Evolutionary conservation across 192 early-diverging fungal genomes (phyloP).

Genomic region (Gryganskiella cystojenkinii): DNA sequence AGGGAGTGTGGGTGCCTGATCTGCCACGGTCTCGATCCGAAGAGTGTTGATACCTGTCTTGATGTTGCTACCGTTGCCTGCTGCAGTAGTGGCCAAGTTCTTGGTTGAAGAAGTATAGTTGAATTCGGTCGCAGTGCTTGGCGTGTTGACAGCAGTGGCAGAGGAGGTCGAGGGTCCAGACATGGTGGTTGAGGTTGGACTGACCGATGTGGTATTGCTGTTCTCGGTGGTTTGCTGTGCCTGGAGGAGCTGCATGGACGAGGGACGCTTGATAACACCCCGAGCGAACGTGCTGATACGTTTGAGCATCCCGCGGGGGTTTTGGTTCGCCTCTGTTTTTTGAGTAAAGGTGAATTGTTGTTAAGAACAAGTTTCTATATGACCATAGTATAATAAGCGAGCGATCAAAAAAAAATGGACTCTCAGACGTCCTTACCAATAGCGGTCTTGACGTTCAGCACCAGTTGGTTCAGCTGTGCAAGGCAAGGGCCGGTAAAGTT

Average conservation of each 20-base stretch:
- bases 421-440: slow-evolving; percentile 8
- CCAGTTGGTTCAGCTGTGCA: slow-evolving; percentile 29
- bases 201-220: neutral
- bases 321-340: slow-evolving; percentile 27
- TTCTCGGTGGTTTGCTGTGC: neutral
- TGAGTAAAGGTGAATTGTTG: neutral
- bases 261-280: slow-evolving; percentile 28
- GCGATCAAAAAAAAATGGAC: neutral
- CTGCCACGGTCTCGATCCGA: slow-evolving; percentile 19
- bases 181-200: neutral
- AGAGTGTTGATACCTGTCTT: neutral
- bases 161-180: neutral
- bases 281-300: slow-evolving; percentile 43
- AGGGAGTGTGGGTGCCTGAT: neutral
- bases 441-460: slow-evolving; percentile 12
- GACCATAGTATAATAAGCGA: neutral
- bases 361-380: neutral
- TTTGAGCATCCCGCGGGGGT: slow-evolving; percentile 35
- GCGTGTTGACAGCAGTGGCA: neutral
- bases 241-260: neutral
- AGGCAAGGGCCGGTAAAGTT: slow-evolving; percentile 12
- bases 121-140: too few species aligned
- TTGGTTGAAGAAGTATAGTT: too few species aligned
- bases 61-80: neutral
- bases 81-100: too few species aligned